These are phyloP conservation scores for Saccharomyces jurei DNA, from an alignment of 805 yeast genomes.

Conservation along the genomic window DNA sequence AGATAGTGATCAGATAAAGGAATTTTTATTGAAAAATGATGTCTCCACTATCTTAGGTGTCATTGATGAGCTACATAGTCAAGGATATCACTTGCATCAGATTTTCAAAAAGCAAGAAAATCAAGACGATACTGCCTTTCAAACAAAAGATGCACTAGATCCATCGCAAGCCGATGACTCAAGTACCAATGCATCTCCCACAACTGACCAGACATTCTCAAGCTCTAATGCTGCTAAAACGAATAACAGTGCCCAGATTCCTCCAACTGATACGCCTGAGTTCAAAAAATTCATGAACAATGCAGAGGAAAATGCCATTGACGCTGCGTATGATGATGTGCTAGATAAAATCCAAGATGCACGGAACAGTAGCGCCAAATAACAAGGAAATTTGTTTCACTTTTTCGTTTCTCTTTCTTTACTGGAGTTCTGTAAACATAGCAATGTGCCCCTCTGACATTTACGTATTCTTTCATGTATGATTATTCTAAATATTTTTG, in stretches of 20 bases:
- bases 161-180: not conserved
- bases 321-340: conserved; percentile 36
- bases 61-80: conserved; percentile 33
- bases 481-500: not conserved
- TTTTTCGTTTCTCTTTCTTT: not conserved
- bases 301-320: conserved; percentile 26
- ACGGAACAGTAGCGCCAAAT: conserved; percentile 12
- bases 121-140: not conserved
- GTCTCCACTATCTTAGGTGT: conserved; percentile 33
- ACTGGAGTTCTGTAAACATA: not conserved
- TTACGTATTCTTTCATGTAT: not conserved
- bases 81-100: conserved; percentile 36
- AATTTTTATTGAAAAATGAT: conserved; percentile 33
- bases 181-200: not conserved
- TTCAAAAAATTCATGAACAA: conserved; percentile 6
- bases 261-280: conserved; percentile 1
- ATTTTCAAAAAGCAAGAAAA: conserved; percentile 25
- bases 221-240: not conserved
- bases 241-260: conserved; percentile 1
- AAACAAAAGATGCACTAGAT: not conserved
- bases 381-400: not conserved
- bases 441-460: not conserved
- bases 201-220: not conserved
- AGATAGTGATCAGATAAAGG: conserved; percentile 33
- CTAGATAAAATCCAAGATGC: conserved; percentile 33